phyloP scores from a whole-genome alignment of 2,329 filamentous ascomycete genomes.

The Fusarium sp. region DNA sequence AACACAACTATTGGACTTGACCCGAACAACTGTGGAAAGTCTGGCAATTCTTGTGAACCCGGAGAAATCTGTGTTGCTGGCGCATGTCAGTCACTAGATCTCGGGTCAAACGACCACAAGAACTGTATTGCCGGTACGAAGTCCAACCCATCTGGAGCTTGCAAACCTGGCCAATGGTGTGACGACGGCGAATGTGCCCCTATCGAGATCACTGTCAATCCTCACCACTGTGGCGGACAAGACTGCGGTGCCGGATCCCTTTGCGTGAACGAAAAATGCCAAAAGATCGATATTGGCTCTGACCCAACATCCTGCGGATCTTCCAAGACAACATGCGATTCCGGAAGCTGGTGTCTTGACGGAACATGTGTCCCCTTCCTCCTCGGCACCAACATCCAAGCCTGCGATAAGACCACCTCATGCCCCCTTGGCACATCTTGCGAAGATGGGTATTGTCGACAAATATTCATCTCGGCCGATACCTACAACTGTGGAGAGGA shows the following conservation, averaged over 20 bases:
- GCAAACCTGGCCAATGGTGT: conserved; percentile 34
- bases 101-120: not conserved
- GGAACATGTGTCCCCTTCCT: conserved; percentile 34
- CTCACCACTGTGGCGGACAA: conserved; percentile 17
- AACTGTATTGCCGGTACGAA: not conserved
- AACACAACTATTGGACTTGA: conserved; percentile 39
- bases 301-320: conserved; percentile 28
- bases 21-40: conserved; percentile 20
- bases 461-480: conserved; percentile 25
- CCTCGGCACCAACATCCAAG: conserved; percentile 32
- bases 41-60: conserved; percentile 22
- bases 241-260: conserved; percentile 26
- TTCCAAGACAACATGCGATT: conserved; percentile 19
- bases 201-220: conserved; percentile 31
- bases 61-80: conserved; percentile 36
- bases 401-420: conserved; percentile 18
- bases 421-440: conserved; percentile 28
- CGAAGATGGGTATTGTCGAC: conserved; percentile 23
- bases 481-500: conserved; percentile 27
- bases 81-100: conserved; percentile 14
- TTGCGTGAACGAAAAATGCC: conserved; percentile 32
- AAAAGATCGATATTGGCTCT: conserved; percentile 29
- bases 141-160: conserved; percentile 4
- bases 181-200: conserved; percentile 21
- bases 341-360: conserved; percentile 42